Evolutionary conservation across 139 green algal species (phyloP).

Genomic region (Trebouxia sp.): DNA sequence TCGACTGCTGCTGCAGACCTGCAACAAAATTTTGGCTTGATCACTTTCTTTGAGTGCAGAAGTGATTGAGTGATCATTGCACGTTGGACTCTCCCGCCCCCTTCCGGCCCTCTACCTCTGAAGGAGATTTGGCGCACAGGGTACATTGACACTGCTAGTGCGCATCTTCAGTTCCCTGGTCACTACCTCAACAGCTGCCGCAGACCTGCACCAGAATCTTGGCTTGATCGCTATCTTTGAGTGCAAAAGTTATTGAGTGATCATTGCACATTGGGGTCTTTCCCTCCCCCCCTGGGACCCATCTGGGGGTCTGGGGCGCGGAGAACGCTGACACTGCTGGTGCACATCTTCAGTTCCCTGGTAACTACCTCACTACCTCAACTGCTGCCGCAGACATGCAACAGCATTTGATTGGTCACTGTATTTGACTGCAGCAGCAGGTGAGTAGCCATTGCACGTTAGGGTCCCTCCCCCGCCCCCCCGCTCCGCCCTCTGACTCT

Average conservation of each 20-base stretch:
- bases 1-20: conserved; percentile 30
- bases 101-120: neutral
- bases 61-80: too few relatives aligned
- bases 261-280: too few relatives aligned
- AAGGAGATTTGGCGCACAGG: neutral
- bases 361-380: conserved; percentile 20
- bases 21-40: conserved; percentile 13
- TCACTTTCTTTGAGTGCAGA: conserved; percentile 19
- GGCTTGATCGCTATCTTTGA: conserved; percentile 30
- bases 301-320: neutral
- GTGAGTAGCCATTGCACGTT: too few relatives aligned
- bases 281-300: too few relatives aligned
- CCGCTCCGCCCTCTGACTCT: neutral
- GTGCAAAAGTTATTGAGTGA: too few relatives aligned
- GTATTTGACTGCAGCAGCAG: neutral
- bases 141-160: neutral
- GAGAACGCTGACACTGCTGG: neutral
- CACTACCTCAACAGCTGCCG: conserved; percentile 29
- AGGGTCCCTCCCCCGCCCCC: too few relatives aligned
- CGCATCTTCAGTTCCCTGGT: conserved; percentile 7
- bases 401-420: conserved; percentile 19
- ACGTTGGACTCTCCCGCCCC: too few relatives aligned
- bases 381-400: conserved; percentile 29
- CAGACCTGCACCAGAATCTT: neutral
- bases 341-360: conserved; percentile 2